Conservation (phyloP, 345 rosid species). For the Brassica carinata region DNA sequence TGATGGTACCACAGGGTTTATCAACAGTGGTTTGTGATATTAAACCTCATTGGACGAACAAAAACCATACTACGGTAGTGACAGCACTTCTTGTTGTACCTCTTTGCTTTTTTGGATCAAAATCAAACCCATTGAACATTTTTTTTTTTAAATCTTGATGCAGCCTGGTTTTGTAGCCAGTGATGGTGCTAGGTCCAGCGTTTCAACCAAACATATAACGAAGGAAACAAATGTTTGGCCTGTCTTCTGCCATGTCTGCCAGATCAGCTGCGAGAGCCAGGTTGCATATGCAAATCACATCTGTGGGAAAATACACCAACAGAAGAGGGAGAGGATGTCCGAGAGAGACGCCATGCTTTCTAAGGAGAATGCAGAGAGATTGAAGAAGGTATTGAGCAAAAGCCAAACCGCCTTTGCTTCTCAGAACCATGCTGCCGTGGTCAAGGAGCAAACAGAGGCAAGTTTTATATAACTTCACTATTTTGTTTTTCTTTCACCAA, state of each 20-base stretch:
- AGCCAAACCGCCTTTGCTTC: constrained; percentile 4
- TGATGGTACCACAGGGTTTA: constrained; percentile 7
- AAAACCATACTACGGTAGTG: constrained; percentile 6
- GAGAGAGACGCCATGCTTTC: constrained; percentile 6
- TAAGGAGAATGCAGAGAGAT: constrained; percentile 16
- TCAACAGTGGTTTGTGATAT: constrained; percentile 5
- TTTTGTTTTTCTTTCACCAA: neutral
- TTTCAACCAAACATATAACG: neutral
- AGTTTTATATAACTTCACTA: constrained; percentile 12
- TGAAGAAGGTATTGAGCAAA: neutral
- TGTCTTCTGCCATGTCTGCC: constrained; percentile 33
- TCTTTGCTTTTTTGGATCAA: neutral
- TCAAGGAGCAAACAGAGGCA: constrained; percentile 32
- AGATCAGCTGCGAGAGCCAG: constrained; percentile 25
- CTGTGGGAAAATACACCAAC: too few species aligned
- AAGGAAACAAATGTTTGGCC: constrained; percentile 19
- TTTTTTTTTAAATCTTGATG: neutral
- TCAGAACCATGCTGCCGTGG: constrained; percentile 8
- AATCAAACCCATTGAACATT: constrained; percentile 1
- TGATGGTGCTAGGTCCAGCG: constrained; percentile 3
- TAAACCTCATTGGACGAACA: neutral
- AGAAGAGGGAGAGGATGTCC: neutral
- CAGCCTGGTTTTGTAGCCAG: constrained; percentile 16
- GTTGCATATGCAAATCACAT: constrained; percentile 29
- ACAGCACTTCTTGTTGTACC: constrained; percentile 1